Percentiles rank a stretch among this genome's conserved stretches.
Conservation (phyloP, 2,329 filamentous ascomycete genomes). For the Fusarium multiceps region DNA sequence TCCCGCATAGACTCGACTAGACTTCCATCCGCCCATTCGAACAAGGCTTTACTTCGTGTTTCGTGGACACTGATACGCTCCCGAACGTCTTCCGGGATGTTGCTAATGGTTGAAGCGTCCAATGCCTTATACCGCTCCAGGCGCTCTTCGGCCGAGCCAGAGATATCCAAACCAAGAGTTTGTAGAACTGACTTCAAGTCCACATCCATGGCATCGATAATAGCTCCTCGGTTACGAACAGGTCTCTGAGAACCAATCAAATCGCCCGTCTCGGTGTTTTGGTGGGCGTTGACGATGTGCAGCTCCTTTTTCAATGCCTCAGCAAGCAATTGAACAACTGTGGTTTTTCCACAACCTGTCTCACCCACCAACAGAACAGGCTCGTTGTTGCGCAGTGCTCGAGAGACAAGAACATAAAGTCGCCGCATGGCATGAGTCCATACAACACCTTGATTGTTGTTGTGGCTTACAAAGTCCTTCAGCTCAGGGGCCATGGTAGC, state of each 20-base stretch:
- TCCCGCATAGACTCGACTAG: slow-evolving; percentile 93
- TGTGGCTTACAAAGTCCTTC: slow-evolving; percentile 57
- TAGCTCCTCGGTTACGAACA: slow-evolving; percentile 82
- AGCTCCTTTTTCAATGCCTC: slow-evolving; percentile 81
- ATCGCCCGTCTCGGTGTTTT: slow-evolving; percentile 97
- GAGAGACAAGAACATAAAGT: slow-evolving; percentile 87
- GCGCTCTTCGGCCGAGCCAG: slow-evolving; percentile 64
- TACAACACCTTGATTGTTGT: slow-evolving; percentile 75
- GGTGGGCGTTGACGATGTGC: slow-evolving; percentile 95
- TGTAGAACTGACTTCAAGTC: slow-evolving; percentile 66
- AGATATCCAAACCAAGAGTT: slow-evolving; percentile 53
- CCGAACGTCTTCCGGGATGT: slow-evolving; percentile 61
- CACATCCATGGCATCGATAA: slow-evolving; percentile 73
- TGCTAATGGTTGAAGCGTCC: slow-evolving; percentile 60
- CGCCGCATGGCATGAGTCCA: slow-evolving; percentile 97
- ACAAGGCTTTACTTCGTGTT: slow-evolving; percentile 82
- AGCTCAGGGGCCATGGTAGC: slow-evolving; percentile 67
- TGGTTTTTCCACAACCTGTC: slow-evolving; percentile 98
- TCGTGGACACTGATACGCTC: slow-evolving; percentile 60
- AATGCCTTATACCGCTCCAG: slow-evolving; percentile 65
- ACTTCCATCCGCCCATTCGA: slow-evolving; percentile 96
- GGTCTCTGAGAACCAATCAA: slow-evolving; percentile 95
- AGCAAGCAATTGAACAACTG: slow-evolving; percentile 91
- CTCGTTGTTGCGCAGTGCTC: slow-evolving; percentile 89
- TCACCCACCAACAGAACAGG: slow-evolving; percentile 95